Base-by-base conservation (phyloP, 2,329 filamentous ascomycete species). In the Fusarium beomiforme region DNA sequence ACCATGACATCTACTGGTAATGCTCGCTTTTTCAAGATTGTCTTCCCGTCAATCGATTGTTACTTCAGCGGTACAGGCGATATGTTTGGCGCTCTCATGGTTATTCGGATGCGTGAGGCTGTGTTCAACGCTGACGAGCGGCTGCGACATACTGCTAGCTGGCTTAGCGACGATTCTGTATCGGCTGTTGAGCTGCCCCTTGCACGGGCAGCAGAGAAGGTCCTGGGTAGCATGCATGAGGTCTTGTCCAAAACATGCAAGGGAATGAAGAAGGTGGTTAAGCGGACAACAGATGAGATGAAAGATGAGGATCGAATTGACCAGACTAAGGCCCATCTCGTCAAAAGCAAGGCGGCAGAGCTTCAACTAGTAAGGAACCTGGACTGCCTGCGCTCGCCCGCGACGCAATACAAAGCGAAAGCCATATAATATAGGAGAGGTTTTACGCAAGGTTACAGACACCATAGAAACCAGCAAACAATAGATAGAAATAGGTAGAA, bases 31-130 rank as follows among this genome's bases (percentile, higher is more conserved):
- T 99, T 98, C 85, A 91, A 92, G 76, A 91, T 98, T 76, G 90
- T 92, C 60, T 93, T 98, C 61, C 94, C 95, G 0, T 89, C 92
- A 31, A 91, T 98, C 65, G 93, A 97, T 78, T 93, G 94, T 82
- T 97, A 96, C 85, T 99, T 98, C 82, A 94, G 92, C 75, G 96
- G 96, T 42, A 98, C 97, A 0, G 96, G 96, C 49, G 96, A 99
- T 83, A 98, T 99, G 95, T 98, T 99, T 78, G 95, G 94, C 33
- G 95, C 95, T 11, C 86, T 99, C 47, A 94, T 94, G 78, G 90
- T 97, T 3, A 93, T 93, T 42, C 90, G 95, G 33, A 90, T 99
- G 77, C 91, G 95, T 63, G 93, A 98, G 84, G 94, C 93, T 29
- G 92, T 93, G 3, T 72, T 68, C 49, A 51, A 72, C 34, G 81